Conservation (phyloP, 495 filamentous ascomycete species). For the Penicillium samsonianum region DNA sequence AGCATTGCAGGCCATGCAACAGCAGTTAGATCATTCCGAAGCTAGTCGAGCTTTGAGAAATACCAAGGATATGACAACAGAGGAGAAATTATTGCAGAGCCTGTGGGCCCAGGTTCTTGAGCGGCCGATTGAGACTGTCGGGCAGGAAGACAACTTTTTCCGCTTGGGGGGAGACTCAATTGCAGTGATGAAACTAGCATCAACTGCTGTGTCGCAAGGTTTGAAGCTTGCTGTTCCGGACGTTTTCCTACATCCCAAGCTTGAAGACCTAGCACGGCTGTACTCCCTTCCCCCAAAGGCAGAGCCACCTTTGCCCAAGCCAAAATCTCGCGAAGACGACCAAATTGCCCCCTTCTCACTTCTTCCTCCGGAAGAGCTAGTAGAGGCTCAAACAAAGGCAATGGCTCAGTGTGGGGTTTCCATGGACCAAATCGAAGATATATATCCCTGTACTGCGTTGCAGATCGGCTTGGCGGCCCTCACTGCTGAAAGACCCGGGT, state of each 20-base stretch:
- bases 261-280: neutral
- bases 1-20: neutral
- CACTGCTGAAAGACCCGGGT: conserved; percentile 46
- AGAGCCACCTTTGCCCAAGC: conserved; percentile 10
- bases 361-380: neutral
- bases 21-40: neutral
- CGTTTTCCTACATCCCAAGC: neutral
- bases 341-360: neutral
- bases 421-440: neutral
- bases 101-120: conserved; percentile 15
- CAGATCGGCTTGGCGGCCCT: conserved; percentile 58
- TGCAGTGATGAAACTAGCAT: neutral
- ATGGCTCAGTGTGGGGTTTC: conserved; percentile 25
- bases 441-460: conserved; percentile 58
- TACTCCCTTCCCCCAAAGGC: neutral
- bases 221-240: neutral
- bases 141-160: neutral
- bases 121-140: neutral
- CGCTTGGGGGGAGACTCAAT: neutral
- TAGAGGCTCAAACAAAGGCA: neutral
- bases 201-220: neutral
- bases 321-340: neutral
- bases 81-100: conserved; percentile 4
- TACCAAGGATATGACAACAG: neutral
- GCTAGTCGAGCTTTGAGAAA: neutral